Conservation (phyloP, 2,329 filamentous ascomycete species). For the Xylariaceae sp. region DNA sequence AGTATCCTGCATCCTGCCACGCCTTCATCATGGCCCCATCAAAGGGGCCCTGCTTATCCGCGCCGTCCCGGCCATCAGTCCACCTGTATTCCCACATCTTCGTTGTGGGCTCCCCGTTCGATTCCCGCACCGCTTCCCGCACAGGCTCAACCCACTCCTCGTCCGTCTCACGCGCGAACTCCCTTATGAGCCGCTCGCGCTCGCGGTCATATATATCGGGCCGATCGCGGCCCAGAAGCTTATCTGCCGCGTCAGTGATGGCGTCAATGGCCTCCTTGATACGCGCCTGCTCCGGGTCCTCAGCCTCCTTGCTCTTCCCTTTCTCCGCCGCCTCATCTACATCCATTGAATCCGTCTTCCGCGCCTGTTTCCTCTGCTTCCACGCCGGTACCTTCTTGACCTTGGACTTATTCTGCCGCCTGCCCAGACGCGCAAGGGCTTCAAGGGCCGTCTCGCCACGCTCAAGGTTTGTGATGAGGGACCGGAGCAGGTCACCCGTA, state of each 20-base stretch:
- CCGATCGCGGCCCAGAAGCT: slow-evolving; percentile 74
- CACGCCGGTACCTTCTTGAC: slow-evolving; percentile 49
- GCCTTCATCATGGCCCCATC: slow-evolving; percentile 79
- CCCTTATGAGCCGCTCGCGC: slow-evolving; percentile 73
- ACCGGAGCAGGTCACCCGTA: slow-evolving; percentile 66
- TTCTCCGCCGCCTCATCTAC: slow-evolving; percentile 43
- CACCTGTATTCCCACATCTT: slow-evolving; percentile 86
- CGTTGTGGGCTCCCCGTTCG: slow-evolving; percentile 19
- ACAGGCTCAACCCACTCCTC: slow-evolving; percentile 66
- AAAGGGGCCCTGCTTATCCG: slow-evolving; percentile 77
- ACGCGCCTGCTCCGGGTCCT: slow-evolving; percentile 63
- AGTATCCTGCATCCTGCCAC: slow-evolving; percentile 90
- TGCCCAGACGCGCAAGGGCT: slow-evolving; percentile 75
- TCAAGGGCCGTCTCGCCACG: slow-evolving; percentile 82
- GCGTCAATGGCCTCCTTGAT: slow-evolving; percentile 70
- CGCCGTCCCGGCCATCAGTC: slow-evolving; percentile 80
- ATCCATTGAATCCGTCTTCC: slow-evolving; percentile 60
- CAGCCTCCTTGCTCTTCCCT: slow-evolving; percentile 45
- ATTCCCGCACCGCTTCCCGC: slow-evolving; percentile 25
- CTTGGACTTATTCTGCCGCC: slow-evolving; percentile 54
- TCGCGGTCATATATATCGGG: slow-evolving; percentile 89
- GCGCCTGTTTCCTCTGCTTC: slow-evolving; percentile 65
- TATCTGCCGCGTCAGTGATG: slow-evolving; percentile 86
- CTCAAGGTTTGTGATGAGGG: slow-evolving; percentile 68
- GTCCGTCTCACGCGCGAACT: slow-evolving; percentile 79